Percentiles rank a stretch among this genome's conserved stretches.
phyloP scores from a whole-genome alignment of 495 filamentous ascomycete genomes.

The Aspergillus sclerotiicarbonarius region DNA sequence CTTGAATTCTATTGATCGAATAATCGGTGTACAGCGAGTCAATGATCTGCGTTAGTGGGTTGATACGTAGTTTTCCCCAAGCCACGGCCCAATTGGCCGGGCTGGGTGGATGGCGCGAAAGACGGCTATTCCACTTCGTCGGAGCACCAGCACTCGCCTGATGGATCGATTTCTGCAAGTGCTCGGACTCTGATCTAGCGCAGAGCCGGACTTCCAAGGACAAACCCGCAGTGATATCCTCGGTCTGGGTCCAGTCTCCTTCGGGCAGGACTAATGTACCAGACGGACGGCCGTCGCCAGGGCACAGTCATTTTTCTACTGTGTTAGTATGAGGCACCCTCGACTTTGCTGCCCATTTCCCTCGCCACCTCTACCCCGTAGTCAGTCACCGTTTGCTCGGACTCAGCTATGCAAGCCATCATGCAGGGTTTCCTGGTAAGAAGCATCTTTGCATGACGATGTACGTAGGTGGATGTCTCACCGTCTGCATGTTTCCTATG shows the following conservation, averaged over 20 bases:
- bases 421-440: conserved; percentile 14
- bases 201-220: background rate
- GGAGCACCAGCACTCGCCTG: background rate
- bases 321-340: background rate
- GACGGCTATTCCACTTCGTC: conserved; percentile 4
- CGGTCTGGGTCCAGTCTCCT: background rate
- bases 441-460: background rate
- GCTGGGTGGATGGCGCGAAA: background rate
- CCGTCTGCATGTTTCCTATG: background rate
- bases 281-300: background rate
- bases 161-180: conserved; percentile 17
- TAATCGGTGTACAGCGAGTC: conserved; percentile 18
- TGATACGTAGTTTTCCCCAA: conserved; percentile 15
- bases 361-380: background rate
- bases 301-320: background rate
- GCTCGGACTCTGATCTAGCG: conserved; percentile 8
- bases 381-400: conserved; percentile 3
- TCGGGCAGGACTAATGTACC: background rate
- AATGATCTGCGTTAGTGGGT: conserved; percentile 12
- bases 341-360: background rate
- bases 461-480: background rate
- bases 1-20: conserved; percentile 15
- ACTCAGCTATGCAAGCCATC: conserved; percentile 11
- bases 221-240: background rate
- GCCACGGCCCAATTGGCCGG: conserved; percentile 7